These are phyloP conservation scores for Choiromyces venosus DNA, from an alignment of 495 filamentous ascomycete genomes.

Conservation along the genomic window DNA sequence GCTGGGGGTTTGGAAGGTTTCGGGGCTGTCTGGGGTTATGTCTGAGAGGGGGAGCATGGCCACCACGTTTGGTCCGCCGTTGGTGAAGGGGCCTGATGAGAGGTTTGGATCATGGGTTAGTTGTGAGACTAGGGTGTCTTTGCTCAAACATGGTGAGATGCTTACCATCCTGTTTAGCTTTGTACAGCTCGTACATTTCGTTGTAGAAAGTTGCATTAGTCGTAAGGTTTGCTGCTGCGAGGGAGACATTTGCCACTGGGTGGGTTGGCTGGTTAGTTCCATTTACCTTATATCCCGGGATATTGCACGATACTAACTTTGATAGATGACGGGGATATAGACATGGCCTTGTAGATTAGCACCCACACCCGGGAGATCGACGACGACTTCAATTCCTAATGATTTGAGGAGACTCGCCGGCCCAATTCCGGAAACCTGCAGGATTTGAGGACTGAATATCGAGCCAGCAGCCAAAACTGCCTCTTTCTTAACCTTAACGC, in stretches of 20 bases:
- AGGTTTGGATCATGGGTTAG: not conserved
- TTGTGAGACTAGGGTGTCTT: not conserved
- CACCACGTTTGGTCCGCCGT: not conserved
- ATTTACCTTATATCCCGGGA: not conserved
- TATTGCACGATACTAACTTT: not conserved
- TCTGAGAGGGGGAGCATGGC: conserved; percentile 8
- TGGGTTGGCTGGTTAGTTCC: not conserved
- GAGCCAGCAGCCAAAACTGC: conserved; percentile 48
- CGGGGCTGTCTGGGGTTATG: not conserved
- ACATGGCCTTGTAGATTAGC: conserved; percentile 51
- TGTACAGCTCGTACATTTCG: conserved; percentile 46
- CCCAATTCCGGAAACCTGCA: conserved; percentile 50
- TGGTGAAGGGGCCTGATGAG: not conserved
- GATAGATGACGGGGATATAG: not conserved
- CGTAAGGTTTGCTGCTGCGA: conserved; percentile 8
- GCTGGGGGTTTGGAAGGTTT: not conserved
- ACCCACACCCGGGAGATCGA: conserved; percentile 51
- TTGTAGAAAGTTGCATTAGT: conserved; percentile 45
- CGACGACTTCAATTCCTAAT: conserved; percentile 45
- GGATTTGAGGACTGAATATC: conserved; percentile 47
- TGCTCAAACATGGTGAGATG: not conserved
- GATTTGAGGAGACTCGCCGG: conserved; percentile 44
- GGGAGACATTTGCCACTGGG: conserved; percentile 25
- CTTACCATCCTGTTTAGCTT: conserved; percentile 16
- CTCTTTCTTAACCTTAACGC: conserved; percentile 44